A percentile compares a stretch with the other conserved stretches of the same genome.
Conservation (phyloP, 73 alveolate species). For the Tetrahymena borealis region DNA sequence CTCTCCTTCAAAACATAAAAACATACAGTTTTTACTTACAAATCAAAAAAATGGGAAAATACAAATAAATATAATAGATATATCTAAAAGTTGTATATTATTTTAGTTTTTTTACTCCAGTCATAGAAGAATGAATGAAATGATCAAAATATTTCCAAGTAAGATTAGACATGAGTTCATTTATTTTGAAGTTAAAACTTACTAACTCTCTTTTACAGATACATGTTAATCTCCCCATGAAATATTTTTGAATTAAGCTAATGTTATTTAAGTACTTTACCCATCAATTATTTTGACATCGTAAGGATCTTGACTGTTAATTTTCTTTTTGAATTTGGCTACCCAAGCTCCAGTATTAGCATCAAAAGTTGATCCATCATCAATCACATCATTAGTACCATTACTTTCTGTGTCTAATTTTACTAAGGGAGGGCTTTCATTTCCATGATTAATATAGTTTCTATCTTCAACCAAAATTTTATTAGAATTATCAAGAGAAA, state of each 20-base stretch:
- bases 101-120: too few species aligned
- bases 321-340: background rate
- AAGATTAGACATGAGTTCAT: too few species aligned
- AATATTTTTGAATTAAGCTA: background rate
- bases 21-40: too few species aligned
- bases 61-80: too few species aligned
- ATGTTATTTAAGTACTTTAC: background rate
- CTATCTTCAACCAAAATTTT: background rate
- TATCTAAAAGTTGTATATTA: too few species aligned
- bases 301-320: background rate
- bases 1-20: too few species aligned
- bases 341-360: background rate
- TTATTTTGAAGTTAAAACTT: too few species aligned
- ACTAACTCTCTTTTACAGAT: too few species aligned
- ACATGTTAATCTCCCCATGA: background rate
- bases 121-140: too few species aligned
- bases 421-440: background rate
- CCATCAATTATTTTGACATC: background rate
- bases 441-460: background rate
- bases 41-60: too few species aligned
- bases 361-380: background rate
- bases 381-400: background rate
- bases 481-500: background rate
- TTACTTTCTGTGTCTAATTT: background rate
- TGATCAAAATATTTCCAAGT: too few species aligned